phyloP scores from a whole-genome alignment of 2,329 filamentous ascomycete genomes.

The Hortaea werneckii region DNA sequence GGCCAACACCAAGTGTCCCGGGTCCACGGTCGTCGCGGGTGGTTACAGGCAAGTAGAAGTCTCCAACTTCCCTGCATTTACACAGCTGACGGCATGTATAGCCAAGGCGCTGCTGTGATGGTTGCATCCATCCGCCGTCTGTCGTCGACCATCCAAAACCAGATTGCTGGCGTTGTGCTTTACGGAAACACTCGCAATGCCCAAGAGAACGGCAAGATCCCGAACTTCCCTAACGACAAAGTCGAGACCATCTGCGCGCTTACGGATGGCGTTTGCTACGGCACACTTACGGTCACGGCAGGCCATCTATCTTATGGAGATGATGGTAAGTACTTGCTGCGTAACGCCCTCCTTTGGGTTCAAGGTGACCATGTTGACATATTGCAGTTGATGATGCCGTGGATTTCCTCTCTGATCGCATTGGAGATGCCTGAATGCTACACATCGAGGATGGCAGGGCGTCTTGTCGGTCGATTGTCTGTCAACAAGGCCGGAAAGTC shows the following conservation, averaged over 20 bases:
- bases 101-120: constrained; percentile 31
- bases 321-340: neutral
- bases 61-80: too few relatives aligned
- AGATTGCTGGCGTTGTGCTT: constrained; percentile 29
- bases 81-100: constrained; percentile 4
- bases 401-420: too few relatives aligned
- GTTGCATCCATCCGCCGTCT: constrained; percentile 25
- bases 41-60: constrained; percentile 14
- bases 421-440: too few relatives aligned
- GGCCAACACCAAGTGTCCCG: constrained; percentile 17
- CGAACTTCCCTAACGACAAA: constrained; percentile 23
- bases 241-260: constrained; percentile 27
- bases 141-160: constrained; percentile 15
- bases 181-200: constrained; percentile 33
- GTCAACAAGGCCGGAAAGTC: too few relatives aligned
- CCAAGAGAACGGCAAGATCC: constrained; percentile 28
- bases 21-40: constrained; percentile 18
- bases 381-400: too few relatives aligned
- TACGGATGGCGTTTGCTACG: constrained; percentile 26
- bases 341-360: too few relatives aligned
- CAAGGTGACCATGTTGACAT: too few relatives aligned
- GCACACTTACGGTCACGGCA: constrained; percentile 23
- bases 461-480: too few relatives aligned
- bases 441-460: too few relatives aligned
- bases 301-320: neutral